Conservation (phyloP, 2,329 filamentous ascomycete species). For the Septoria petroselini region DNA sequence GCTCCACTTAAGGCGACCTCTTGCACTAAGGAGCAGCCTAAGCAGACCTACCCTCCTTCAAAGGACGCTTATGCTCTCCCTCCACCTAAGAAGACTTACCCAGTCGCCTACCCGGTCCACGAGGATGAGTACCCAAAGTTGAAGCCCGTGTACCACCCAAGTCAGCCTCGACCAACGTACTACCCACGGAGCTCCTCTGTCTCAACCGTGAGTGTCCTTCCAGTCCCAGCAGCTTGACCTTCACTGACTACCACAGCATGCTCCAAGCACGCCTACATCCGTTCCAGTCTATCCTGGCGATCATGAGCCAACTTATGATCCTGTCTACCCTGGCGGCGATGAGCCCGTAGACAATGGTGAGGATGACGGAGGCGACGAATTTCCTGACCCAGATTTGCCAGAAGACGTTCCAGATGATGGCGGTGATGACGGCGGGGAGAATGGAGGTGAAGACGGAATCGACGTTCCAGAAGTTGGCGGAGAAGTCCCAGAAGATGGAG, state of each 20-base stretch:
- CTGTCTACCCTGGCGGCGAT: too few relatives aligned
- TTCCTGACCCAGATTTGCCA: background rate
- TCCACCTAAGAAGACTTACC: background rate
- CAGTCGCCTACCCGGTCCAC: background rate
- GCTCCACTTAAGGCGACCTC: background rate
- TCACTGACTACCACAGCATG: too few relatives aligned
- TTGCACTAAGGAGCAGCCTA: background rate
- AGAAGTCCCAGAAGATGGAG: background rate
- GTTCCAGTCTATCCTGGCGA: too few relatives aligned
- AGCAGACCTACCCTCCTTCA: background rate
- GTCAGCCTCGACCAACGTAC: background rate
- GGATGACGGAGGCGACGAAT: too few relatives aligned
- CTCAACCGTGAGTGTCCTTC: background rate
- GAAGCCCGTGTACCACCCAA: background rate
- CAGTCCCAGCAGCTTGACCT: too few relatives aligned
- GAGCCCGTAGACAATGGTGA: too few relatives aligned
- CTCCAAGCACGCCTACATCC: too few relatives aligned
- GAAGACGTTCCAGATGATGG: background rate
- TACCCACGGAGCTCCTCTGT: background rate
- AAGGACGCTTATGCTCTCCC: background rate
- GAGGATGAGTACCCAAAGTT: too few relatives aligned
- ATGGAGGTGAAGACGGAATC: background rate
- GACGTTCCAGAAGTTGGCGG: background rate
- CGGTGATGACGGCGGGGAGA: background rate
- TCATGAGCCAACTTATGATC: too few relatives aligned